Evolutionary conservation across 1,284 basidiomycete species (phyloP).

Genomic region (Puccinia polysora): DNA sequence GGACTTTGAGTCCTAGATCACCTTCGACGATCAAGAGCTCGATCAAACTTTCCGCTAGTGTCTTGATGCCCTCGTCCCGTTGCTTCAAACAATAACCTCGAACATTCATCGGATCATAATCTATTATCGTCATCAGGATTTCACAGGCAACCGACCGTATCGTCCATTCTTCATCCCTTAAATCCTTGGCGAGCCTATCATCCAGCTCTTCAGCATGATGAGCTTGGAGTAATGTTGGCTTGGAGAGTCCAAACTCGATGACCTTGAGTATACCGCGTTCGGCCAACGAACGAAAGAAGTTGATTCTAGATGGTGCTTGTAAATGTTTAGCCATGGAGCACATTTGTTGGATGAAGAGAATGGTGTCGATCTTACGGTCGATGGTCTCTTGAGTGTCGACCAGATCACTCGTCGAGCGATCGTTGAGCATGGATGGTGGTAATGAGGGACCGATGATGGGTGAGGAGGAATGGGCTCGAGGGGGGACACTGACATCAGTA

Average conservation of each 20-base stretch:
- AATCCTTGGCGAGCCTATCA: not conserved
- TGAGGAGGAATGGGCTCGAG: not conserved
- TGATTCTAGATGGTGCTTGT: slow-evolving; percentile 76
- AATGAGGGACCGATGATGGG: slow-evolving; percentile 46
- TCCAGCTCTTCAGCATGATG: slow-evolving; percentile 1
- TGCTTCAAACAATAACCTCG: slow-evolving; percentile 78
- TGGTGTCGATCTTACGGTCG: slow-evolving; percentile 60
- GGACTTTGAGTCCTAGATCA: slow-evolving; percentile 82
- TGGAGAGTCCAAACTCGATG: slow-evolving; percentile 66
- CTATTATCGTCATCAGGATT: slow-evolving; percentile 77
- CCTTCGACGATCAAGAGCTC: slow-evolving; percentile 69
- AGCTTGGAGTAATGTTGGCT: slow-evolving; percentile 60
- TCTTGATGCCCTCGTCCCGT: slow-evolving; percentile 57
- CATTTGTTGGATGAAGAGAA: slow-evolving; percentile 84
- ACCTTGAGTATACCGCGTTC: slow-evolving; percentile 82
- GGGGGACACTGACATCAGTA: too few species aligned
- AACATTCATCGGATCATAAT: slow-evolving; percentile 85
- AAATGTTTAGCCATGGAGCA: slow-evolving; percentile 95
- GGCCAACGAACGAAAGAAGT: slow-evolving; percentile 80
- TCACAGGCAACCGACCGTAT: slow-evolving; percentile 80
- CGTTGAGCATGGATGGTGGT: slow-evolving; percentile 42
- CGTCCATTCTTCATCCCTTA: slow-evolving; percentile 55
- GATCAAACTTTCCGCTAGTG: slow-evolving; percentile 68
- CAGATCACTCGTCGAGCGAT: not conserved
- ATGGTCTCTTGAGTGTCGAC: not conserved